Conservation (phyloP, 805 yeast genomes). For the Kluyveromyces aestuarii region DNA sequence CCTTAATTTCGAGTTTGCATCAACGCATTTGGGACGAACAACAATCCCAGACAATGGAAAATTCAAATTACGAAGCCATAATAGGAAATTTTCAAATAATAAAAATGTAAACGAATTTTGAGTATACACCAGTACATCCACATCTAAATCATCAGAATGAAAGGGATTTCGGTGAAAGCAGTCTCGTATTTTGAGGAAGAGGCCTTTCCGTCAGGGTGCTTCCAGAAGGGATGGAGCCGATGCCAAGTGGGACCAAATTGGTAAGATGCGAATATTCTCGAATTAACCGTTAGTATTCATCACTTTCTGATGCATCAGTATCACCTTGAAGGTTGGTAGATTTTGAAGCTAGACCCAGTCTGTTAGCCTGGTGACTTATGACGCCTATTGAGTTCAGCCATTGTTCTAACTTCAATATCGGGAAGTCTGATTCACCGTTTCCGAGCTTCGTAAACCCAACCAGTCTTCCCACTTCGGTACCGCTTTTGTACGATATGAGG, state of each 20-base stretch:
- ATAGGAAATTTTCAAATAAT: background rate
- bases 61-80: background rate
- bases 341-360: conserved; percentile 16
- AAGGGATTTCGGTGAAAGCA: background rate
- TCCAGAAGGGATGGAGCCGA: too few relatives aligned
- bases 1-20: background rate
- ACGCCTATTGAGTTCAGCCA: conserved; percentile 27
- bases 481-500: conserved; percentile 50
- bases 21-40: background rate
- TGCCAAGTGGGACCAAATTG: too few relatives aligned
- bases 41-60: background rate
- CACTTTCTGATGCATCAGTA: background rate
- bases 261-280: background rate
- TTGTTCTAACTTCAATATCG: conserved; percentile 40
- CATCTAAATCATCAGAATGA: background rate
- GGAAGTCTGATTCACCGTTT: conserved; percentile 38
- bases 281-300: background rate
- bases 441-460: conserved; percentile 64
- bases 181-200: background rate
- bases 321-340: conserved; percentile 3
- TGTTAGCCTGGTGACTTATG: conserved; percentile 29
- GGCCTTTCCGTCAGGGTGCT: too few relatives aligned
- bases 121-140: background rate
- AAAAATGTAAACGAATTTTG: background rate
- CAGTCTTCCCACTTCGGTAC: conserved; percentile 48